Evolutionary conservation across 2,329 filamentous ascomycete species (phyloP).

Genomic region (Talaromyces sp.): DNA sequence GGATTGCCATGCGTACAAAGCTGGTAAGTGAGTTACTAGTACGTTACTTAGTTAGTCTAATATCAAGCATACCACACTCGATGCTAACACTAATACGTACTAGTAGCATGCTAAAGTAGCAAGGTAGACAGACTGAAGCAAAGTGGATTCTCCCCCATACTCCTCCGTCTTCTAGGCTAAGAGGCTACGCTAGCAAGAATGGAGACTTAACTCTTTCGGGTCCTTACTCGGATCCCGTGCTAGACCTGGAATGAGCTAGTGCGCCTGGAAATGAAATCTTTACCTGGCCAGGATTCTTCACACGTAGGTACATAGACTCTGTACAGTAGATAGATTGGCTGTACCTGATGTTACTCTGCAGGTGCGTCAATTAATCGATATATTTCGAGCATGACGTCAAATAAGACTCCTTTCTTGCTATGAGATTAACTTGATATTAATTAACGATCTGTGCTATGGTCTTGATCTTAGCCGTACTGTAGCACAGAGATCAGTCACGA

Average conservation of each 20-base stretch:
- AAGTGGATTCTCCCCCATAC: background rate
- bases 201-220: constrained; percentile 5
- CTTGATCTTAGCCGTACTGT: background rate
- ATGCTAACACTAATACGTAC: too few relatives aligned
- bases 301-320: too few relatives aligned
- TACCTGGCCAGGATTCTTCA: background rate
- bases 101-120: background rate
- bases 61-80: too few relatives aligned
- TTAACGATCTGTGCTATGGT: background rate
- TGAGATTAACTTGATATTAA: background rate
- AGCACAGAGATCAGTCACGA: background rate
- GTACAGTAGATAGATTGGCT: background rate
- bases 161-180: background rate
- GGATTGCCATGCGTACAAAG: background rate
- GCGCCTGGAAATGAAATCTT: background rate
- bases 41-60: background rate
- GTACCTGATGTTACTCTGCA: background rate
- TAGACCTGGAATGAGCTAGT: background rate
- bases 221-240: constrained; percentile 3
- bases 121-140: too few relatives aligned
- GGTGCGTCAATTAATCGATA: background rate
- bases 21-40: background rate
- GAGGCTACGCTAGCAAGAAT: background rate
- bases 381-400: background rate
- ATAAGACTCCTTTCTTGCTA: background rate